Conservation (phyloP, 2,329 filamentous ascomycete species). For the Orbilia quercus region DNA sequence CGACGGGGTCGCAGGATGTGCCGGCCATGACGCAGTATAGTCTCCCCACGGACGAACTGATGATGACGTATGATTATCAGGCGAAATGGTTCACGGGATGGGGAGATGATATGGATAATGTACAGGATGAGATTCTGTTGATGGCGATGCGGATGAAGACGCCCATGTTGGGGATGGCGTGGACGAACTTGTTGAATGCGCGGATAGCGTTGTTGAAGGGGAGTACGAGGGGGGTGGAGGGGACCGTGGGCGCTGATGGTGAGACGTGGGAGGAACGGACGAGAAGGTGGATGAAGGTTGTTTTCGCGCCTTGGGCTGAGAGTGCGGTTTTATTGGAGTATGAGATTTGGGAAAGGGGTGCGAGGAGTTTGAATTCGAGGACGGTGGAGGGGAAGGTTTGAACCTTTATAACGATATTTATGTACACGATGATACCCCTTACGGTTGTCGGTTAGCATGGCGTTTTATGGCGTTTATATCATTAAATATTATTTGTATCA, state of each 20-base stretch:
- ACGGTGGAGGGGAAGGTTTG: not conserved
- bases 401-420: slow-evolving; percentile 5
- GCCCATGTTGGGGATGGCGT: slow-evolving; percentile 58
- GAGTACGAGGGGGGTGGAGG: slow-evolving; percentile 57
- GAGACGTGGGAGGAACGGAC: slow-evolving; percentile 66
- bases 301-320: slow-evolving; percentile 82
- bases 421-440: too few species aligned
- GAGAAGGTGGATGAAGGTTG: slow-evolving; percentile 84
- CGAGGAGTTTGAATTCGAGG: slow-evolving; percentile 32
- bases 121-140: slow-evolving; percentile 20
- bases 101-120: slow-evolving; percentile 43
- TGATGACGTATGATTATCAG: slow-evolving; percentile 59
- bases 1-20: slow-evolving; percentile 21
- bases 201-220: slow-evolving; percentile 61
- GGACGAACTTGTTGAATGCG: slow-evolving; percentile 61
- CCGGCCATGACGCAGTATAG: slow-evolving; percentile 19
- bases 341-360: slow-evolving; percentile 77
- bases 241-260: slow-evolving; percentile 63
- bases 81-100: slow-evolving; percentile 59
- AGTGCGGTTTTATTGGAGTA: slow-evolving; percentile 73
- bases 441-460: too few species aligned
- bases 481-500: too few species aligned
- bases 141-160: slow-evolving; percentile 53
- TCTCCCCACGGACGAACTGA: slow-evolving; percentile 37
- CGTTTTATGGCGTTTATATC: too few species aligned